A percentile compares a stretch with the other conserved stretches of the same genome.
Conservation (phyloP, 1,139 yeast genomes). For the Torulaspora globosa region DNA sequence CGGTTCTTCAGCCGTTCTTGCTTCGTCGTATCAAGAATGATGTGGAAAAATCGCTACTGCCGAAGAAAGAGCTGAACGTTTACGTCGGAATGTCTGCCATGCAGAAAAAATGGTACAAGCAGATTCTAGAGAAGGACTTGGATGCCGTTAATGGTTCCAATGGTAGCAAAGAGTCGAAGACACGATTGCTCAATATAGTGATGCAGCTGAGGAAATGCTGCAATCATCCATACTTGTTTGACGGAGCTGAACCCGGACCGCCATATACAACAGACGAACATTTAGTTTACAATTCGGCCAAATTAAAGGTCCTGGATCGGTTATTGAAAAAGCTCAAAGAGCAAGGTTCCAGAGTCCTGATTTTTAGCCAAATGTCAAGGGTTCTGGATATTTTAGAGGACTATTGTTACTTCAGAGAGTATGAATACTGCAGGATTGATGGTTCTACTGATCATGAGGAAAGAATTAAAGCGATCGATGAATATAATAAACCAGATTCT, state of each 20-base stretch:
- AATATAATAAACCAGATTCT: conserved; percentile 77
- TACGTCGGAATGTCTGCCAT: conserved; percentile 93
- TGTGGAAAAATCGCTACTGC: conserved; percentile 84
- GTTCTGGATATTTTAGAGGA: conserved; percentile 88
- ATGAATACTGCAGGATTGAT: conserved; percentile 87
- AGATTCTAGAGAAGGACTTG: conserved; percentile 82
- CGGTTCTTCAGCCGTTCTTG: conserved; percentile 80
- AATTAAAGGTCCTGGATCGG: conserved; percentile 84
- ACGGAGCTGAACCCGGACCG: conserved; percentile 99
- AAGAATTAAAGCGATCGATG: conserved; percentile 87
- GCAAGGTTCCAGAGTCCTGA: conserved; percentile 84
- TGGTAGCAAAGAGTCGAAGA: conserved; percentile 86
- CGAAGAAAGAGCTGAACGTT: conserved; percentile 83
- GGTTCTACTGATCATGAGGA: conserved; percentile 95
- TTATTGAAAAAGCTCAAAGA: conserved; percentile 64
- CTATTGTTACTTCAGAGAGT: conserved; percentile 79
- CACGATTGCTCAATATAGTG: conserved; percentile 83
- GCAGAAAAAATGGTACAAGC: conserved; percentile 91
- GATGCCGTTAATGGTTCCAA: conserved; percentile 94
- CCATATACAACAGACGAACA: conserved; percentile 97
- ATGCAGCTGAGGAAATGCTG: conserved; percentile 97
- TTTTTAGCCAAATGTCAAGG: conserved; percentile 94
- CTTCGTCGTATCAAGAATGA: conserved; percentile 87
- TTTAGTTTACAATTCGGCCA: conserved; percentile 79
- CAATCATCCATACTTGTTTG: conserved; percentile 93